phyloP scores from a whole-genome alignment of 208 protist species.

The Novymonas esmeraldas region DNA sequence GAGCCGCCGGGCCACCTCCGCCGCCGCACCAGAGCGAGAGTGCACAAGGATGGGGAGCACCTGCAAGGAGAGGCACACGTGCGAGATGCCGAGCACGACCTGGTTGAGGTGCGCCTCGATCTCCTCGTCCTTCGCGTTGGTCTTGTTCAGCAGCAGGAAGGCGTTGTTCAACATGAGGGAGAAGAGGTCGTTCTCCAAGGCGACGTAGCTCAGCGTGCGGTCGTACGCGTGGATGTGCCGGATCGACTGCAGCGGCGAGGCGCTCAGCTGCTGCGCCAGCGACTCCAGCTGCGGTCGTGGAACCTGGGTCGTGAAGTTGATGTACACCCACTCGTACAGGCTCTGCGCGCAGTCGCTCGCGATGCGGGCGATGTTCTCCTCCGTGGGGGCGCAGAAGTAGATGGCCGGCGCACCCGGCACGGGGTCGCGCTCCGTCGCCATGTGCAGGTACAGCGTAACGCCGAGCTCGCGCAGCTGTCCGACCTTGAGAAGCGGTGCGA shows the following conservation, averaged over 20 bases:
- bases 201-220: conserved; percentile 86
- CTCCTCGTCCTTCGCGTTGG: conserved; percentile 58
- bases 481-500: conserved; percentile 89
- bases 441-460: conserved; percentile 91
- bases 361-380: conserved; percentile 82
- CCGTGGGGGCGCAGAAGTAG: conserved; percentile 90
- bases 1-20: conserved; percentile 80
- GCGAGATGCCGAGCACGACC: conserved; percentile 75
- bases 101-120: conserved; percentile 77
- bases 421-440: conserved; percentile 76
- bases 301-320: conserved; percentile 89
- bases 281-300: conserved; percentile 67
- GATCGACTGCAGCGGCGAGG: conserved; percentile 58
- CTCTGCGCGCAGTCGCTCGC: conserved; percentile 69
- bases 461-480: conserved; percentile 85
- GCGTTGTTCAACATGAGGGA: conserved; percentile 80
- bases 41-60: conserved; percentile 84
- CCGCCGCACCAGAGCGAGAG: conserved; percentile 73
- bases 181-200: conserved; percentile 86
- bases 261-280: conserved; percentile 65
- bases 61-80: conserved; percentile 85
- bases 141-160: conserved; percentile 74
- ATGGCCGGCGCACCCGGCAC: conserved; percentile 89
- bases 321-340: conserved; percentile 89
- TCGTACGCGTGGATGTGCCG: conserved; percentile 85